Evolutionary conservation across 495 filamentous ascomycete species (phyloP).

Genomic region (Daldinia concentrica): DNA sequence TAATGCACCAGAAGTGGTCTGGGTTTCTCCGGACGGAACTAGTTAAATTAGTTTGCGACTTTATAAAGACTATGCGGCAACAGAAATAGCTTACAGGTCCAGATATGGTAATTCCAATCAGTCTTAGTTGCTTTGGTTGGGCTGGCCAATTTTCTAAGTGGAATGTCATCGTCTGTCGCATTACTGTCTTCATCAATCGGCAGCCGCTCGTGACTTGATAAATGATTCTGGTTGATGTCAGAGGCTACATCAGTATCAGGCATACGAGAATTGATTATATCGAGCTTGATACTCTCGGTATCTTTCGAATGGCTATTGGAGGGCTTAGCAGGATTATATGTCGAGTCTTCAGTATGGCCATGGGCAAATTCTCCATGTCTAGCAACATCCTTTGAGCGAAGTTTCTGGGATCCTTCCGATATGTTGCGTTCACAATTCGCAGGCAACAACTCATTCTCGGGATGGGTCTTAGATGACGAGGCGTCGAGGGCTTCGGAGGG

Average conservation of each 20-base stretch:
- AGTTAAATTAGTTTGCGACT: neutral
- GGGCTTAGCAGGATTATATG: too few relatives aligned
- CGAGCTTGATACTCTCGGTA: too few relatives aligned
- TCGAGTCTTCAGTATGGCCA: too few relatives aligned
- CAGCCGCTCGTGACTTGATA: neutral
- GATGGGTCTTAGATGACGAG: neutral
- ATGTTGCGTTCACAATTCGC: neutral
- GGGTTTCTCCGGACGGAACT: slow-evolving; percentile 21
- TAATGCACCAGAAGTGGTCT: slow-evolving; percentile 37
- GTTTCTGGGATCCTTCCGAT: neutral
- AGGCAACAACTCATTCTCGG: too few relatives aligned
- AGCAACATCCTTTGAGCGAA: too few relatives aligned
- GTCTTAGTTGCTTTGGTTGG: neutral
- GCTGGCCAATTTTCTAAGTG: neutral
- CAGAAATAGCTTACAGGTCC: slow-evolving; percentile 13
- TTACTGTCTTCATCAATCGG: neutral
- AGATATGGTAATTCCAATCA: slow-evolving; percentile 18
- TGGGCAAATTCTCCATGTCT: too few relatives aligned
- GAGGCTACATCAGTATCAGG: neutral
- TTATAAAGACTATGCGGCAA: neutral
- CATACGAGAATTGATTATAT: neutral
- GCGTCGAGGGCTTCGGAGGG: neutral
- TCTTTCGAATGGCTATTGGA: too few relatives aligned
- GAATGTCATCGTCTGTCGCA: neutral
- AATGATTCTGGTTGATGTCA: too few relatives aligned